Base-by-base conservation (phyloP, 768 basidiomycete species). In the Crepidotus variabilis region DNA sequence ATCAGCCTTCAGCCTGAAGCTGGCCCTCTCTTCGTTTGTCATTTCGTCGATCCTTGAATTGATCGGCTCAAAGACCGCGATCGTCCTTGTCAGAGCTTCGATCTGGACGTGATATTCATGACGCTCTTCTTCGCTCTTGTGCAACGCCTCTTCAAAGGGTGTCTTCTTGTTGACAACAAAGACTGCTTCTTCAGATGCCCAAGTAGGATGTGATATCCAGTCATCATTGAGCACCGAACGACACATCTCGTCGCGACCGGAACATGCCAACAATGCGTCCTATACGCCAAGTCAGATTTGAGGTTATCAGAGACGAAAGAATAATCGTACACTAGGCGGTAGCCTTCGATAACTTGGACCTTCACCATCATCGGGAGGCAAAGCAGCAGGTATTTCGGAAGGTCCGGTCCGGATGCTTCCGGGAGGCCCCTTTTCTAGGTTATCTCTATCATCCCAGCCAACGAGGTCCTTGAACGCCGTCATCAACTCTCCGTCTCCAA, bases 171-270 rank as follows among this genome's bases (percentile, higher is more conserved):
- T 92, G 6, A 95, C 81, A 60, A 93, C 84, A 63, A 97, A 97
- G 9, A 92, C 94, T 0, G 94, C 85, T 67, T 96, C 94, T 68
- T 98, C 96, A 20, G 94, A 95, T 8, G 94, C 94, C 92, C 94
- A 97, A 1, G 94, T 96, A 2, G 97, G 96, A 70, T 98, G 96
- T 13, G 96, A 97, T 10, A 98, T 94, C 96, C 97, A 98, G 61
- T 88, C 84, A 66, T 98, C 95, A 67, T 99, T 99, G 47, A 99
- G 81, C 24, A 99, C 94, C 24, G 93, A 94, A 68, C 94, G 91
- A 67, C 92, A 95, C 55, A 98, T 87, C 59, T 93, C 85, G 64
- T 98, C 95, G 24, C 97, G 87, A 10, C 91, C 95, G 2, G 97
- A 97, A 69, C 97, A 98, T 23, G 93, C 90, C 18, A 98, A 72